These are phyloP conservation scores for Solanum aculeatissimum DNA, from an alignment of 305 asterid species.

Conservation along the genomic window DNA sequence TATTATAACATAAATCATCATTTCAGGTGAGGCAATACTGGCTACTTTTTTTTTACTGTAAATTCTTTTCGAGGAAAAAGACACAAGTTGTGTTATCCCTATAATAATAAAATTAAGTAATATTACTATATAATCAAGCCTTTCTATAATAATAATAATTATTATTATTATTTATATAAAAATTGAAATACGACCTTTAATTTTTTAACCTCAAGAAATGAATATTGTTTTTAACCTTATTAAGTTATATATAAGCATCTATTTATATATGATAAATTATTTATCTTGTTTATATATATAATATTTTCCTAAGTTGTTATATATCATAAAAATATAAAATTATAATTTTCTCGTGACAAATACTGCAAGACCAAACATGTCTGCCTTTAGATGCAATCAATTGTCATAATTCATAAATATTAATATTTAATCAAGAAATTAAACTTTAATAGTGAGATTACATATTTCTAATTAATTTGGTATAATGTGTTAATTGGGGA, in stretches of 20 bases:
- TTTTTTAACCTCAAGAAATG: not conserved
- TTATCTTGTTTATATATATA: too few relatives aligned
- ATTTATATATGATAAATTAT: too few relatives aligned
- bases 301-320: too few relatives aligned
- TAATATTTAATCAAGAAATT: not conserved
- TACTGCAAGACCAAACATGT: not conserved
- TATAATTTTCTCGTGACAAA: not conserved
- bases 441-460: not conserved
- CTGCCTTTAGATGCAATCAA: not conserved
- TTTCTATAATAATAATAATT: not conserved
- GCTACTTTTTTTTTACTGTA: not conserved
- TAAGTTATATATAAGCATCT: not conserved
- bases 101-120: not conserved
- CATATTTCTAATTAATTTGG: not conserved
- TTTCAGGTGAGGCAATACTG: not conserved
- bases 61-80: not conserved
- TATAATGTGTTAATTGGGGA: not conserved
- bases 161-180: too few relatives aligned
- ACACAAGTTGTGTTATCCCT: not conserved
- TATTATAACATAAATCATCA: not conserved
- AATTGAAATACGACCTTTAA: not conserved
- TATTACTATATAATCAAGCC: not conserved
- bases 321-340: not conserved
- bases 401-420: too few relatives aligned
- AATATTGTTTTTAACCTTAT: not conserved